These are phyloP conservation scores for Amanita subjunquillea DNA, from an alignment of 768 basidiomycete genomes.

Conservation along the genomic window DNA sequence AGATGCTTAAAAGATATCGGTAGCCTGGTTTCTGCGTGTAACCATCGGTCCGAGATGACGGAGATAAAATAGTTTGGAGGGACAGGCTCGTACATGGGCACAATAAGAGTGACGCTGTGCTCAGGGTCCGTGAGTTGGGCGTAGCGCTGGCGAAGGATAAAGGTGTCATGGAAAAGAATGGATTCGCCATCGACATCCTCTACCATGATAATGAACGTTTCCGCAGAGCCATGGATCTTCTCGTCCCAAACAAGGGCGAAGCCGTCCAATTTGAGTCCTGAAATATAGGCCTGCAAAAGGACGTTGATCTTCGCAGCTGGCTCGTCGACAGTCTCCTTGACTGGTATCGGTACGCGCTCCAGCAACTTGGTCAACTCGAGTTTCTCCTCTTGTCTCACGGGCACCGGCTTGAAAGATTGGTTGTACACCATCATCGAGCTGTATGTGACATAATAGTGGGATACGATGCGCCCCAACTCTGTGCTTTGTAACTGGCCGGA, in stretches of 20 bases:
- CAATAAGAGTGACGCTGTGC: too few species aligned
- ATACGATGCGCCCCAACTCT: constrained; percentile 89
- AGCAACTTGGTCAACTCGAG: constrained; percentile 82
- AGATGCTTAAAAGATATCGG: too few species aligned
- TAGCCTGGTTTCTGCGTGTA: too few species aligned
- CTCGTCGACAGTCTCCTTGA: constrained; percentile 95
- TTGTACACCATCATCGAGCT: constrained; percentile 96
- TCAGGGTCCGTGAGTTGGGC: too few species aligned
- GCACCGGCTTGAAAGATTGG: constrained; percentile 87
- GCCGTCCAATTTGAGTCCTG: constrained; percentile 87
- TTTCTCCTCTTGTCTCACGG: constrained; percentile 83
- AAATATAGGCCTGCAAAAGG: constrained; percentile 88
- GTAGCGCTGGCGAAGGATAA: too few species aligned
- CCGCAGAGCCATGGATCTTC: too few species aligned
- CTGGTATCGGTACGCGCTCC: constrained; percentile 92
- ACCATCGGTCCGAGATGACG: too few species aligned
- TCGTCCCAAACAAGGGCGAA: constrained; percentile 52
- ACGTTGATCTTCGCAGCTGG: constrained; percentile 97
- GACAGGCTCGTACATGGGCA: too few species aligned
- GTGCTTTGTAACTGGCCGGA: constrained; percentile 87
- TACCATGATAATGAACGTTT: too few species aligned
- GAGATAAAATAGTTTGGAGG: too few species aligned
- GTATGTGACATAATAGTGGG: constrained; percentile 92
- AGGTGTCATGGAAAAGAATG: too few species aligned
- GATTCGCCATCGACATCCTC: too few species aligned